Percentiles rank a stretch among this genome's conserved stretches.
Evolutionary conservation across 306 rosid genomes (phyloP).

Genomic region (Gastrolobium bilobum): DNA sequence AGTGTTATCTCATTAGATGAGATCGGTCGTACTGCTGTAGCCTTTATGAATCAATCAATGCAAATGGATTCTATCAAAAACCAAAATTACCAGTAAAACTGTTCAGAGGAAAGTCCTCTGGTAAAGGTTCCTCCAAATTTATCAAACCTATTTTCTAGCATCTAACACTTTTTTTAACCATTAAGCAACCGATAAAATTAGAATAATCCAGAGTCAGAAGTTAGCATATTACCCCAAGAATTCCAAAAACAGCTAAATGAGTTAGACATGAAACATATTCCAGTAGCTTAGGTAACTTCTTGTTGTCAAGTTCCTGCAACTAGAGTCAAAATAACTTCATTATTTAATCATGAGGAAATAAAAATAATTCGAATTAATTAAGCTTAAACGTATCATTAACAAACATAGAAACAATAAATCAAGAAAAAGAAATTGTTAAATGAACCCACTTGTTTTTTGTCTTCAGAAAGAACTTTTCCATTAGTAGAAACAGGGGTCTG

Average conservation of each 20-base stretch:
- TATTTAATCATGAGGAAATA: not conserved
- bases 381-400: not conserved
- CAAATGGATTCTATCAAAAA: not conserved
- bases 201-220: not conserved
- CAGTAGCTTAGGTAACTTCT: conserved; percentile 13
- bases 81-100: not conserved
- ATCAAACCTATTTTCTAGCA: not conserved
- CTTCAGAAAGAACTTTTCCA: conserved; percentile 36
- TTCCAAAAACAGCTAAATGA: too few species aligned
- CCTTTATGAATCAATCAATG: too few species aligned
- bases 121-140: not conserved
- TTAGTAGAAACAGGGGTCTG: conserved; percentile 46
- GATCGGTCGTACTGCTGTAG: too few species aligned
- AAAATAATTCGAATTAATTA: not conserved
- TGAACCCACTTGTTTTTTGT: conserved; percentile 52
- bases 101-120: not conserved
- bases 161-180: not conserved
- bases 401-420: conserved; percentile 1
- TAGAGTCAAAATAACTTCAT: conserved; percentile 32
- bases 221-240: not conserved
- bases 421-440: conserved; percentile 6
- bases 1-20: too few species aligned
- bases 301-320: conserved; percentile 1
- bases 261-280: conserved; percentile 26
- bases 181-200: not conserved